phyloP scores from a whole-genome alignment of 768 basidiomycete genomes.

The Collybiopsis confluens region DNA sequence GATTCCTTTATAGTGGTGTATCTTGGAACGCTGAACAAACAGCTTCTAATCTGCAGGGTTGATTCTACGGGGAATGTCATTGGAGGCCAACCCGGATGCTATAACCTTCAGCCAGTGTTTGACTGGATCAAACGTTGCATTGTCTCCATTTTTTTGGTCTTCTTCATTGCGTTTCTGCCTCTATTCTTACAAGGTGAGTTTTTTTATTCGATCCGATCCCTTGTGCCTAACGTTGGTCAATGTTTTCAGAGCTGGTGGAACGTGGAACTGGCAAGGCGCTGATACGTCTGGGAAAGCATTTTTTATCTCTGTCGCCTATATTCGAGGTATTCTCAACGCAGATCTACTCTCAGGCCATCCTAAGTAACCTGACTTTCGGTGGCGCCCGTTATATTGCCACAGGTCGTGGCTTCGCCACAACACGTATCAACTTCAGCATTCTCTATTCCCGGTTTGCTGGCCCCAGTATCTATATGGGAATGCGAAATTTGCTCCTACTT shows the following conservation, averaged over 20 bases:
- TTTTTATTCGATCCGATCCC: background rate
- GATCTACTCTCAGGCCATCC: conserved; percentile 95
- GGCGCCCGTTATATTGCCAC: conserved; percentile 99
- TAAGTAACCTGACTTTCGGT: conserved; percentile 96
- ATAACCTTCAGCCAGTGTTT: conserved; percentile 94
- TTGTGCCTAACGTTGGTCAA: background rate
- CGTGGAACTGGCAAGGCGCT: conserved; percentile 93
- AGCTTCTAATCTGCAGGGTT: conserved; percentile 81
- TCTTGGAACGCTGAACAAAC: conserved; percentile 95
- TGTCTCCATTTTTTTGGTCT: conserved; percentile 96
- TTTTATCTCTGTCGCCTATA: conserved; percentile 92
- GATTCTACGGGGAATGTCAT: conserved; percentile 79
- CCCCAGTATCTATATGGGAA: conserved; percentile 98
- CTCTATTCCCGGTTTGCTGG: conserved; percentile 98
- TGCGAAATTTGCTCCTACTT: conserved; percentile 87
- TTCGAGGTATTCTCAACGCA: conserved; percentile 99
- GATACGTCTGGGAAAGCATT: conserved; percentile 92
- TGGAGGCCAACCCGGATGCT: conserved; percentile 87
- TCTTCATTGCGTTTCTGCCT: conserved; percentile 96
- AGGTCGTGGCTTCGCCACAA: conserved; percentile 97
- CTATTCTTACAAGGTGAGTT: conserved; percentile 88
- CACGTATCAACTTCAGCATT: conserved; percentile 92
- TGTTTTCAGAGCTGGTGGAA: conserved; percentile 79
- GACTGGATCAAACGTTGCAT: conserved; percentile 98
- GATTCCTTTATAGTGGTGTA: conserved; percentile 60